A percentile compares a stretch with the other conserved stretches of the same genome.
Evolutionary conservation across 1,284 basidiomycete genomes (phyloP).

Genomic region (Moniliella sp.): DNA sequence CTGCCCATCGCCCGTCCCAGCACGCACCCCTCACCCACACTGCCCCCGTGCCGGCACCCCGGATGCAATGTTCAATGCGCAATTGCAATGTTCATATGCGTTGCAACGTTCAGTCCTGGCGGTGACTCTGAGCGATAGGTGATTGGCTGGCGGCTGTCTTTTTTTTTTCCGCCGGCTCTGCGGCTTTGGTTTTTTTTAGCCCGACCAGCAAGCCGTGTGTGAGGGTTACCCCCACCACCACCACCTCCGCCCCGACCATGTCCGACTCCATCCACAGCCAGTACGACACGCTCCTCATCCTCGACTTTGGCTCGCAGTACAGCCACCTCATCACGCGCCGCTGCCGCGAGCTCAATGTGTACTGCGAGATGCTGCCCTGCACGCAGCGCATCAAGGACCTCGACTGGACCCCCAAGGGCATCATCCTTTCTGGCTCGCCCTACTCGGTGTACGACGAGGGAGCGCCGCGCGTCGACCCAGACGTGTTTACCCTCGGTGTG

Average conservation of each 20-base stretch:
- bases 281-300: slow-evolving; percentile 85
- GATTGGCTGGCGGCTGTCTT: no score
- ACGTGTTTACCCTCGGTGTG: slow-evolving; percentile 71
- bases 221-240: no score
- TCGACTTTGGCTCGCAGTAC: slow-evolving; percentile 97
- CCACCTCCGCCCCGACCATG: slow-evolving; percentile 8
- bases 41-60: no score
- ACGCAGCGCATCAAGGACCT: slow-evolving; percentile 76
- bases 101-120: no score
- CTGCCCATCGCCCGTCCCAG: no score
- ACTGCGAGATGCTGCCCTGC: slow-evolving; percentile 93
- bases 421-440: slow-evolving; percentile 91
- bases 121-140: no score
- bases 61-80: no score
- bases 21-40: no score
- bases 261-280: slow-evolving; percentile 58
- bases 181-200: no score
- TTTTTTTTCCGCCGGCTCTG: no score
- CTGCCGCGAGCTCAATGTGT: slow-evolving; percentile 92
- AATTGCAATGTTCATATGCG: no score
- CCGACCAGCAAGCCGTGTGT: no score
- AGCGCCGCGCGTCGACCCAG: slow-evolving; percentile 80
- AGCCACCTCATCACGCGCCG: slow-evolving; percentile 91
- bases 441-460: slow-evolving; percentile 89
- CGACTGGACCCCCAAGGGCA: slow-evolving; percentile 82